Conservation (phyloP, 352 stramenopile species). For the Pythium rhizo-oryzae region DNA sequence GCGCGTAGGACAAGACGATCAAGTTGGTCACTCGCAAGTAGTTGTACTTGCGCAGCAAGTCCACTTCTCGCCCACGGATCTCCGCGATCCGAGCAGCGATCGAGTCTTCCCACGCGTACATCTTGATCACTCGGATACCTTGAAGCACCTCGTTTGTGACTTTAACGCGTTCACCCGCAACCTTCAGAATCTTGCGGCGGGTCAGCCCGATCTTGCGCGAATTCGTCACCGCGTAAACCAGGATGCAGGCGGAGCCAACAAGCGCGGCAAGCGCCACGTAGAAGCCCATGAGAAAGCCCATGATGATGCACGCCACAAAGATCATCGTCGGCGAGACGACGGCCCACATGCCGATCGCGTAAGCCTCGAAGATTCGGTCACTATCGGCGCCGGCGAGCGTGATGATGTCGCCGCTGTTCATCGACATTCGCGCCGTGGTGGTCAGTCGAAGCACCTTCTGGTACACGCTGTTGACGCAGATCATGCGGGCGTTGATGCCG, state of each 20-base stretch:
- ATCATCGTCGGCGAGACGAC: constrained; percentile 34
- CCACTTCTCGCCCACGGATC: constrained; percentile 47
- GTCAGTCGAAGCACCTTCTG: constrained; percentile 41
- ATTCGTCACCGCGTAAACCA: constrained; percentile 24
- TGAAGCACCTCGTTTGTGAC: constrained; percentile 92
- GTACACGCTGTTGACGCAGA: constrained; percentile 45
- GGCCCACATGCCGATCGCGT: constrained; percentile 36
- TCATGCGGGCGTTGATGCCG: constrained; percentile 36
- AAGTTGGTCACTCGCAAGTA: constrained; percentile 65
- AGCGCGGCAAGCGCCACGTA: constrained; percentile 19
- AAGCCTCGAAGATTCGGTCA: constrained; percentile 40
- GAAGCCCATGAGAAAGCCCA: constrained; percentile 9
- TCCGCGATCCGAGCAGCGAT: constrained; percentile 41
- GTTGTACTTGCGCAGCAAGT: constrained; percentile 54
- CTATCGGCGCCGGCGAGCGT: constrained; percentile 42
- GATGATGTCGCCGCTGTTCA: constrained; percentile 35
- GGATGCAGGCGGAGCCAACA: constrained; percentile 17
- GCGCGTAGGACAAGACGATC: constrained; percentile 51
- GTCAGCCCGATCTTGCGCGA: constrained; percentile 26
- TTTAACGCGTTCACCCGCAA: constrained; percentile 78
- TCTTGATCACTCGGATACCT: constrained; percentile 90
- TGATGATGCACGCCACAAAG: constrained; percentile 16
- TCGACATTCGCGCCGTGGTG: constrained; percentile 32
- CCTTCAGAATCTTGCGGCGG: constrained; percentile 25
- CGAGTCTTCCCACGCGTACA: constrained; percentile 84